Percentiles rank a stretch among this genome's conserved stretches.
Conservation (phyloP, 2,329 filamentous ascomycete species). For the Leptographium radiaticola region DNA sequence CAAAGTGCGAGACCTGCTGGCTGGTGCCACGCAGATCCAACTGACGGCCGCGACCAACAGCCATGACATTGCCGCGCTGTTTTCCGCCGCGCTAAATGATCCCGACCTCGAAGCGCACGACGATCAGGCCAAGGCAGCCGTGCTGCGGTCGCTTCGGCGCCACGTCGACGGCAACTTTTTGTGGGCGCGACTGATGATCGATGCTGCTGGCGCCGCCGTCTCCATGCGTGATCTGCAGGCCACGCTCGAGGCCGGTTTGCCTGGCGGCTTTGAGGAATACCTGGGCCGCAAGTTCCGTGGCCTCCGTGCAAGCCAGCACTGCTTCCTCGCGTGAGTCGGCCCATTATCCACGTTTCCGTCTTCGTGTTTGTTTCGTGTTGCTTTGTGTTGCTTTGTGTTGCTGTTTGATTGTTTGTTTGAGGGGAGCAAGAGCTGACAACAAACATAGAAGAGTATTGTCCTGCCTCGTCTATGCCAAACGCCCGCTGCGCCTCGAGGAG, state of each 20-base stretch:
- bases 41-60: background rate
- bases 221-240: background rate
- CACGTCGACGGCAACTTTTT: slow-evolving; percentile 2
- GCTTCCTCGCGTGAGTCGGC: background rate
- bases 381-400: no score
- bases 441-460: background rate
- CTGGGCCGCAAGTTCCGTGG: background rate
- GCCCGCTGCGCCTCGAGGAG: background rate
- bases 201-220: background rate
- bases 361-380: no score
- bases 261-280: slow-evolving; percentile 1
- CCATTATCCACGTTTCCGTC: no score
- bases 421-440: no score
- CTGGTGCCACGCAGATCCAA: background rate
- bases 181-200: slow-evolving; percentile 1
- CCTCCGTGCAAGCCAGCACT: background rate
- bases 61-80: background rate
- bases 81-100: background rate
- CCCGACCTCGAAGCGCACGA: background rate
- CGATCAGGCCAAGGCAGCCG: background rate
- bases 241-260: background rate
- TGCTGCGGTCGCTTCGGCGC: background rate
- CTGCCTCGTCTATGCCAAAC: slow-evolving; percentile 1
- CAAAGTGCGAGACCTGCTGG: background rate
- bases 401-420: no score